These are phyloP conservation scores for Paspalum notatum DNA, from an alignment of 176 grass and related monocot genomes.

Conservation along the genomic window DNA sequence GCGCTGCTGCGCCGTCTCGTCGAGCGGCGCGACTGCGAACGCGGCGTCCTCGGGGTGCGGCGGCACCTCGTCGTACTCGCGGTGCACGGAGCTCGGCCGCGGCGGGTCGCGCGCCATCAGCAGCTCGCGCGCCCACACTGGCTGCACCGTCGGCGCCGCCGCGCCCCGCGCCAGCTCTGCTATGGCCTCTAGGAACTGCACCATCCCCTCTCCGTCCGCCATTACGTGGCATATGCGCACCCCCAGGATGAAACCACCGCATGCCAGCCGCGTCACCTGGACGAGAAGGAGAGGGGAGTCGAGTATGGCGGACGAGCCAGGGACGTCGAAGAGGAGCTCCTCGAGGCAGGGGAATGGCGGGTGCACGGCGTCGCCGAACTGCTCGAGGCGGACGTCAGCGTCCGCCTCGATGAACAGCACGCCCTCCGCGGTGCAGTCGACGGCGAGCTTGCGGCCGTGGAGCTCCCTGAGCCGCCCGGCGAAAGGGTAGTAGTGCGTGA, in stretches of 20 bases:
- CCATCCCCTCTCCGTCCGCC: conserved; percentile 40
- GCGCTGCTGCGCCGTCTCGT: conserved; percentile 52
- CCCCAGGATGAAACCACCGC: conserved; percentile 40
- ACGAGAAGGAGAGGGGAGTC: conserved; percentile 41
- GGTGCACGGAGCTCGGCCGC: conserved; percentile 41
- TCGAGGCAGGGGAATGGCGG: conserved; percentile 45
- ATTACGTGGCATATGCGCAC: conserved; percentile 36
- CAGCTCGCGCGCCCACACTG: conserved; percentile 48
- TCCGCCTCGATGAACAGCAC: conserved; percentile 58
- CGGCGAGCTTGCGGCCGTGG: conserved; percentile 47
- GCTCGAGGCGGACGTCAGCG: too few relatives aligned
- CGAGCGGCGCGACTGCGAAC: conserved; percentile 40
- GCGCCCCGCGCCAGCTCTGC: conserved; percentile 47
- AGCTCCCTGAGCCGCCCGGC: conserved; percentile 52
- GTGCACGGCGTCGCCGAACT: conserved; percentile 46
- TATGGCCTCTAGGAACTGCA: conserved; percentile 36
- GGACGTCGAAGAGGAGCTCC: conserved; percentile 1
- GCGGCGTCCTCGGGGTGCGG: conserved; percentile 18
- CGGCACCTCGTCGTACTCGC: conserved; percentile 51
- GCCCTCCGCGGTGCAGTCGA: conserved; percentile 59
- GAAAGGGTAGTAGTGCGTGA: too few relatives aligned
- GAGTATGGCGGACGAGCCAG: conserved; percentile 27
- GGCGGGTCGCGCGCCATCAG: conserved; percentile 47
- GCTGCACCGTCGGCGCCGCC: conserved; percentile 28
- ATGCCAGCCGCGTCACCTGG: conserved; percentile 51